Base-by-base conservation (phyloP, 2,329 filamentous ascomycete species). In the Akanthomyces muscarius region DNA sequence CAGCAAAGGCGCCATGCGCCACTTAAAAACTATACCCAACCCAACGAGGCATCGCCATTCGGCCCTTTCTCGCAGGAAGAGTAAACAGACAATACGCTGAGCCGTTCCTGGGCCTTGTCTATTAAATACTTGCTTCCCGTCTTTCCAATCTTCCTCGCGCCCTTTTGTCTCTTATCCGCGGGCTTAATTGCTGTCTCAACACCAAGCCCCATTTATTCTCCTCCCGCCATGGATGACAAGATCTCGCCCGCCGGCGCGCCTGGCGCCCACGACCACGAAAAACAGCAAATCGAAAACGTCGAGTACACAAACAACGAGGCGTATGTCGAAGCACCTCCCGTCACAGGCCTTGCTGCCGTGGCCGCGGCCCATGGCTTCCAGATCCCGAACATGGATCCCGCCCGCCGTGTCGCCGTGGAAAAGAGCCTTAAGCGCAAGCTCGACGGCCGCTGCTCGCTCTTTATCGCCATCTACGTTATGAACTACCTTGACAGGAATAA, bases 381-480 rank as follows among this genome's bases (percentile, higher is more conserved):
- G 7, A 25, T 64, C 16, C 63, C 63, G 11, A 16, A 18, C 51
- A 70, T 73, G 62, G 76, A 78, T 63, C 75, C 79, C 0, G 82
- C 81, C 47, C 80, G 85, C 64, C 83, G 86, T 14, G 70, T 71
- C 0, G 70, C 71, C 16, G 81, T 88, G n/a, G 89, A 92, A 74
- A 84, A 82, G 72, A 81, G 79, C 42, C 76, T 93, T 68, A 82
- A 86, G 72, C 83, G 86, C 68, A 92, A 91, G 76, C 86, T 92
- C 61, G 90, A 92, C 71, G 68, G 81, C 23, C 82, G 89, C 64
- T 92, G 73, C 77, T 87, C 72, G 78, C 83, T 89, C 68, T 83
- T 92, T 63, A 84, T 92, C 54, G 72, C 91, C 66, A 89, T 92
- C 77, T 92, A 91, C 70, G 90, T 92, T 71, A 80, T 78, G 73